Percentiles rank a stretch among this genome's conserved stretches.
These are phyloP conservation scores for Aureobasidium sp. DNA, from an alignment of 2,329 filamentous ascomycete genomes.

Conservation along the genomic window DNA sequence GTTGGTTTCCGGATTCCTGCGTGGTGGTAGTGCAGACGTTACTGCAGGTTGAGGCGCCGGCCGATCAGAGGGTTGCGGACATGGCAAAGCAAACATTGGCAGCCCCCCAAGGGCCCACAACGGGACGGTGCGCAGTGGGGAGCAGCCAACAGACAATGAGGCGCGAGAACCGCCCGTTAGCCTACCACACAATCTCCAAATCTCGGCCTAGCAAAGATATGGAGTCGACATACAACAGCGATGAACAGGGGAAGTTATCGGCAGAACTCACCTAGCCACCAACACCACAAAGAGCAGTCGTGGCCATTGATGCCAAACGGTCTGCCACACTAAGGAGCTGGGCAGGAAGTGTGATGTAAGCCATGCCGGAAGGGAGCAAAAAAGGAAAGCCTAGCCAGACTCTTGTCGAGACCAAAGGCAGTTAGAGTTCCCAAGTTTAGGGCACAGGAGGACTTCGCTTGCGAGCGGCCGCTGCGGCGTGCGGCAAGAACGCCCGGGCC, in stretches of 20 bases:
- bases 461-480: background rate
- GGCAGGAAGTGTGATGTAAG: background rate
- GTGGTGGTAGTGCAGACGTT: slow-evolving; percentile 12
- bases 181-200: background rate
- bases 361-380: background rate
- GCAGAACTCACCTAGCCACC: background rate
- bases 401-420: background rate
- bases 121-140: slow-evolving; percentile 12
- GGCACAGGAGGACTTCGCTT: slow-evolving; percentile 7
- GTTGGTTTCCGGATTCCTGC: slow-evolving; percentile 12
- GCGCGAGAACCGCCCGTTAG: slow-evolving; percentile 13
- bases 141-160: slow-evolving; percentile 5
- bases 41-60: slow-evolving; percentile 6
- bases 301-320: background rate
- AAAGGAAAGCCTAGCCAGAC: slow-evolving; percentile 13
- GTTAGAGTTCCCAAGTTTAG: background rate
- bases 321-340: background rate
- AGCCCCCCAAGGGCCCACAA: slow-evolving; percentile 6
- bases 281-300: background rate
- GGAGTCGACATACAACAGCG: background rate
- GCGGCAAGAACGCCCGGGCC: slow-evolving; percentile 5
- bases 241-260: background rate
- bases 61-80: slow-evolving; percentile 4
- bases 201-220: background rate
- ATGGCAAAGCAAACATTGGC: slow-evolving; percentile 12